Percentiles rank a stretch among this genome's conserved stretches.
phyloP scores from a whole-genome alignment of 2,329 filamentous ascomycete species.

The Claviceps paspali region DNA sequence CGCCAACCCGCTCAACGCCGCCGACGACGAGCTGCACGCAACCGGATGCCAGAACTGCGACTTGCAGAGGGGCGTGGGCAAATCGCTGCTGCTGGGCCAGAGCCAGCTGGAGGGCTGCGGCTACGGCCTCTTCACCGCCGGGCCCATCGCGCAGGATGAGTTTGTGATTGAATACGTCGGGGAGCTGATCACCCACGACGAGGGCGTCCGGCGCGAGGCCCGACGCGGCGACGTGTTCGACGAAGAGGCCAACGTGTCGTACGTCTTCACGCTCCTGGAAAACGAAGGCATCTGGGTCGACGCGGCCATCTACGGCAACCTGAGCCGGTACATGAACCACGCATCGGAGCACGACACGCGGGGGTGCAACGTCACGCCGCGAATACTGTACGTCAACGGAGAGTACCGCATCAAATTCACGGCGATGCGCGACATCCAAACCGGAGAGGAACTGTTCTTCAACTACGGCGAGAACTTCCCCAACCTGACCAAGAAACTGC shows the following conservation, averaged over 20 bases:
- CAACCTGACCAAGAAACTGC: constrained; percentile 34
- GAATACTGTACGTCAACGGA: constrained; percentile 57
- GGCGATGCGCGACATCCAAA: constrained; percentile 48
- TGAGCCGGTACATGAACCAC: constrained; percentile 74
- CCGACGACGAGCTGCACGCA: constrained; percentile 38
- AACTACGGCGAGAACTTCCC: constrained; percentile 61
- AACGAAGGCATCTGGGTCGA: constrained; percentile 55
- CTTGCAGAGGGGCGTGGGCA: constrained; percentile 52
- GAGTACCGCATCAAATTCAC: constrained; percentile 64
- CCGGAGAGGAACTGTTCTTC: constrained; percentile 68
- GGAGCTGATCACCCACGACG: constrained; percentile 56
- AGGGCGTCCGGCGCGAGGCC: constrained; percentile 53
- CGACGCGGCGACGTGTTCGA: constrained; percentile 45
- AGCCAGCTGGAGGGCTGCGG: constrained; percentile 55
- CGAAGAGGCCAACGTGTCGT: constrained; percentile 46
- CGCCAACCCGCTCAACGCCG: constrained; percentile 51
- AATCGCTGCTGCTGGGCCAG: constrained; percentile 51
- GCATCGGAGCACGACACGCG: constrained; percentile 35
- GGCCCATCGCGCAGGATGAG: constrained; percentile 50
- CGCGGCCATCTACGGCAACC: constrained; percentile 61
- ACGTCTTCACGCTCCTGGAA: constrained; percentile 44
- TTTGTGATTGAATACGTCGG: constrained; percentile 72
- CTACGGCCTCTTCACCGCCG: constrained; percentile 60
- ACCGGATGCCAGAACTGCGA: constrained; percentile 56
- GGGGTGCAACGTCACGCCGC: constrained; percentile 47